These are phyloP conservation scores for Tetrahymena thermophila DNA, from an alignment of 73 alveolate species.

Conservation along the genomic window DNA sequence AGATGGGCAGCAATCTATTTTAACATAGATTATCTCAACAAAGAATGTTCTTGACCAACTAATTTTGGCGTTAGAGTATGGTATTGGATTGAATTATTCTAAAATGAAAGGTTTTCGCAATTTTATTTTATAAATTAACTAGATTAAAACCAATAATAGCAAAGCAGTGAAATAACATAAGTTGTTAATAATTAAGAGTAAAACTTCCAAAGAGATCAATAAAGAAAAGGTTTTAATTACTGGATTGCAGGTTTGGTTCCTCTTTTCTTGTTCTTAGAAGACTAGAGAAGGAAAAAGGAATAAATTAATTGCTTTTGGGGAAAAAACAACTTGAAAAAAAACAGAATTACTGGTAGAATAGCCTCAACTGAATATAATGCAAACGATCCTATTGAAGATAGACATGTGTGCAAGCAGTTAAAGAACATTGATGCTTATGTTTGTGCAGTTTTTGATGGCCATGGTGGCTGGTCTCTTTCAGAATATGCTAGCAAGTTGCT, in stretches of 20 bases:
- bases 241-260: background rate
- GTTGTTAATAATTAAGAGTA: too few species aligned
- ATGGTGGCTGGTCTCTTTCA: slow-evolving; percentile 89
- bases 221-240: background rate
- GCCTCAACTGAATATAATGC: slow-evolving; percentile 20
- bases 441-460: slow-evolving; percentile 73
- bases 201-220: background rate
- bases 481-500: slow-evolving; percentile 64
- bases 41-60: background rate
- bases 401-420: background rate
- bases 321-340: background rate
- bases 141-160: too few species aligned
- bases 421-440: slow-evolving; percentile 19
- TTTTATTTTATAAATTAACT: too few species aligned
- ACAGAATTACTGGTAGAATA: slow-evolving; percentile 13
- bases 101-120: too few species aligned
- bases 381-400: slow-evolving; percentile 35
- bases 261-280: background rate
- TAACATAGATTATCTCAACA: background rate
- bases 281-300: background rate
- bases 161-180: too few species aligned
- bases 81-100: background rate
- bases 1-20: background rate
- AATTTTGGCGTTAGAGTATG: background rate
- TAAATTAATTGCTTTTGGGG: slow-evolving; percentile 5